Evolutionary conservation across 768 basidiomycete species (phyloP).

Genomic region (Tubosaeta sp.): DNA sequence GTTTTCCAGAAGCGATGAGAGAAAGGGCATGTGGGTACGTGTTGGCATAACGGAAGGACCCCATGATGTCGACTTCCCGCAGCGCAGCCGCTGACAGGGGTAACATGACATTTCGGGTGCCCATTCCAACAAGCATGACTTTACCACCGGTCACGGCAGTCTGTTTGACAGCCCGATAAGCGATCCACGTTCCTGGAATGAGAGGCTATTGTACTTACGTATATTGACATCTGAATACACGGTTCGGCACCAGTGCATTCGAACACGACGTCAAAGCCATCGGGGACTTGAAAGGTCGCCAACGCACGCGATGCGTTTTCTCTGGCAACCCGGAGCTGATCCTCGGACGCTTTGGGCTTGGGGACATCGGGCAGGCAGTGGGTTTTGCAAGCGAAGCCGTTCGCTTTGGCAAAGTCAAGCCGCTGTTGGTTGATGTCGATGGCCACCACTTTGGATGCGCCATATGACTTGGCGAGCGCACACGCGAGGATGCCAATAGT

Average conservation of each 20-base stretch:
- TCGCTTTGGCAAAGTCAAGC: slow-evolving; percentile 67
- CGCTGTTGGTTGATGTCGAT: slow-evolving; percentile 84
- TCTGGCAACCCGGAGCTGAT: slow-evolving; percentile 57
- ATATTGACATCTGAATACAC: slow-evolving; percentile 86
- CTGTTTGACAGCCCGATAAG: slow-evolving; percentile 37
- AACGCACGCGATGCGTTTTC: slow-evolving; percentile 51
- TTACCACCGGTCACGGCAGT: slow-evolving; percentile 81
- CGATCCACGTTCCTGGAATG: slow-evolving; percentile 2
- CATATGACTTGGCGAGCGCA: slow-evolving; percentile 67
- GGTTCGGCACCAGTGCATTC: slow-evolving; percentile 94
- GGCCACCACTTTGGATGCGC: slow-evolving; percentile 69
- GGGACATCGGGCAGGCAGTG: slow-evolving; percentile 55
- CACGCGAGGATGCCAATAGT: slow-evolving; percentile 91
- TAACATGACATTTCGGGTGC: slow-evolving; percentile 72
- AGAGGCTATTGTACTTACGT: slow-evolving; percentile 52
- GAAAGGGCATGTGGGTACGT: slow-evolving; percentile 85
- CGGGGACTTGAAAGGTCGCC: slow-evolving; percentile 50
- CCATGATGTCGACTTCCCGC: slow-evolving; percentile 90
- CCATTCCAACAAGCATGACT: slow-evolving; percentile 96
- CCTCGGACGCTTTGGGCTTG: slow-evolving; percentile 50
- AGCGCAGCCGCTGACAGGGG: slow-evolving; percentile 81
- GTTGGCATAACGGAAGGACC: slow-evolving; percentile 88
- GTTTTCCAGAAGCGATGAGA: slow-evolving; percentile 62
- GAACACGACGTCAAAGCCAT: slow-evolving; percentile 90
- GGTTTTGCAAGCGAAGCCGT: slow-evolving; percentile 76